Evolutionary conservation across 2,329 filamentous ascomycete species (phyloP), one percentile per base, ranked within the genome.

Genomic region (Emericellopsis atlantica): DNA sequence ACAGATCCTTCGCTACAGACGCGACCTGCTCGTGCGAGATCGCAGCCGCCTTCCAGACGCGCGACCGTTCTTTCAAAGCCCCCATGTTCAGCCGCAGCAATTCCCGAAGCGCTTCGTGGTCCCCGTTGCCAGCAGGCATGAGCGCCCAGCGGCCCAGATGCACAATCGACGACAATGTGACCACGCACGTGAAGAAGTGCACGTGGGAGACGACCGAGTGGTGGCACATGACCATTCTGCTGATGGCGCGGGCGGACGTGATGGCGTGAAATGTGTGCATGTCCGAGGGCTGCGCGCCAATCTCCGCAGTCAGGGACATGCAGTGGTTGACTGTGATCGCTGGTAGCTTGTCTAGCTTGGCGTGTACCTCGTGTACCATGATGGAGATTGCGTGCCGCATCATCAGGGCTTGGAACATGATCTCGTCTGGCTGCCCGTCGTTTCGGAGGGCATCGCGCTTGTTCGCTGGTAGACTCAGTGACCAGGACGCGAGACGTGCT

Each of bases 381-480:
- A 92, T 85, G 1, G 79, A 72, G 45, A 72, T 76, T 6, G 71
- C 70, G 46, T 76, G 64, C 24, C 65, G 72, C 51, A 94, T 84
- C 76, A 93, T 90, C 46, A 85, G 81, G 1, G 85, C 88, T 56
- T 93, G 86, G 61, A 95, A 94, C 60, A 95, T 80, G 72, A 94
- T 82, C 60, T 94, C 85, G 55, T 95, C 89, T 9, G 89, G 69
- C 41, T 77, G 71, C 26, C 85, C 81, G 49, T 81, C 76, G 45
- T 74, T 72, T 12, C 37, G 73, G 40, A 93, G 65, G n/a, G 84
- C 70, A 45, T 85, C 75, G 42, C 70, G 69, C 61, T 93, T 93
- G n/a, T 69, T 69, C 14, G 72, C 66, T 0, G 89, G 88, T 1
- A 95, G 66, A 51, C 92, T 83, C 37, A 90, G 72, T 42, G 78